Percentiles rank a stretch among this genome's conserved stretches.
phyloP scores from a whole-genome alignment of 2,329 filamentous ascomycete species.

The Aureobasidium sp. region DNA sequence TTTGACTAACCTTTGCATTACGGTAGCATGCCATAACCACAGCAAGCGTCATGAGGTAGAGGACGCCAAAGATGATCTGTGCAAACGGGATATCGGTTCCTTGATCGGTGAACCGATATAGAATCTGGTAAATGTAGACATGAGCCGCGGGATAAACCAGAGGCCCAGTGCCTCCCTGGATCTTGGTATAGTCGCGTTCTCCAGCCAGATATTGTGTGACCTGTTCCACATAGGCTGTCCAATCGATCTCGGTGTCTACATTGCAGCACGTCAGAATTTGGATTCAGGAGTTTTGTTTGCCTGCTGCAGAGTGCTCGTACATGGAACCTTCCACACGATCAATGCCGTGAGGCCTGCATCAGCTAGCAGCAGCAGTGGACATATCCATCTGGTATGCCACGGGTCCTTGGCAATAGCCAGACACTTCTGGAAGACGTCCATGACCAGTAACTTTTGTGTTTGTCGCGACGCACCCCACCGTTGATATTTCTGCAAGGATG shows the following conservation, averaged over 20 bases:
- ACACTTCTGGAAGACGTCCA: slow-evolving; percentile 33
- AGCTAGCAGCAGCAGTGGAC: slow-evolving; percentile 58
- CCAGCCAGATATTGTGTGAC: slow-evolving; percentile 70
- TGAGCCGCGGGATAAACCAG: slow-evolving; percentile 93
- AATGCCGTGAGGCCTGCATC: slow-evolving; percentile 67
- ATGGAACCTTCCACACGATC: slow-evolving; percentile 76
- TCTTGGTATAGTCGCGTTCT: slow-evolving; percentile 80
- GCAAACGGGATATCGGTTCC: slow-evolving; percentile 70
- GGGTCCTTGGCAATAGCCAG: slow-evolving; percentile 46
- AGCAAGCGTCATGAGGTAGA: slow-evolving; percentile 71
- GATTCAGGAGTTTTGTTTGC: background rate
- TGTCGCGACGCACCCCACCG: background rate
- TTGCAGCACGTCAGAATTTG: slow-evolving; percentile 6
- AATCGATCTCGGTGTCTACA: slow-evolving; percentile 94
- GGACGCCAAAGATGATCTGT: slow-evolving; percentile 72
- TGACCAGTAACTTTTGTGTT: slow-evolving; percentile 17
- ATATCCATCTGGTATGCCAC: slow-evolving; percentile 55
- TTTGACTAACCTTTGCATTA: slow-evolving; percentile 40
- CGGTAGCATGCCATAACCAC: slow-evolving; percentile 79
- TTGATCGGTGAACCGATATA: slow-evolving; percentile 70
- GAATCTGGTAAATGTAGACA: slow-evolving; percentile 77
- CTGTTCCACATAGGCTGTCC: slow-evolving; percentile 95
- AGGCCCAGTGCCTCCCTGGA: slow-evolving; percentile 83
- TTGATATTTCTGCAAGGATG: background rate
- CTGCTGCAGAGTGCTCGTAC: slow-evolving; percentile 40